Base-by-base conservation (phyloP, 805 yeast species). In the Blastobotrys attinorum region DNA sequence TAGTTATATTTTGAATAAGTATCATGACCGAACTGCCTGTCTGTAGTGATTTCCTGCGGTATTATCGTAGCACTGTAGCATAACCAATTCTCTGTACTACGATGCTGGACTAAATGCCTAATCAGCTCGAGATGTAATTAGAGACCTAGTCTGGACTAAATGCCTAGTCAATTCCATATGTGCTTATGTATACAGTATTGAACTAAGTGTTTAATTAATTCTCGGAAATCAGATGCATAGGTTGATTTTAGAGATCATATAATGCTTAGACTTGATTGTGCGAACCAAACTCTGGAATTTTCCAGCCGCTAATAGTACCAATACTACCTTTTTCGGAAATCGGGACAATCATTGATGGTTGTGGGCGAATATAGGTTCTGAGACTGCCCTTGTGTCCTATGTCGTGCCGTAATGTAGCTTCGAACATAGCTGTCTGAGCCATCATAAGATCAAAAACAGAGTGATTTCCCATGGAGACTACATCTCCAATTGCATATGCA, bases 401-500 rank as follows among this genome's bases (percentile, higher is more conserved):
- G 21, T 32, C 36, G 21, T 32, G 4, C 21, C 21, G 17, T 22
- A 32, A 16, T 4, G 36, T 32, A 13, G 11, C 18, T 17, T 32
- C 21, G 10, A 32, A 4, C 4, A 17, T 17, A 4, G 7, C 18
- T 5, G 16, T 21, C 43, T 50, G 54, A 25, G n/a, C 37, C 15
- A 32, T 27, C 10, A 15, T 23, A 11, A 52, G n/a, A 29, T 50
- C 51, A 11, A 41, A 37, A 6, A 47, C 31, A 13, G 52, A 47
- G 18, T 39, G 29, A 8, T 16, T 20, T 13, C 43, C 46, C 11
- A 18, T 37, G 18, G 51, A 39, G 2, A 46, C 31, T 16, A 52
- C 39, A 39, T 53, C 57, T 3, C 57, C 57, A 10, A 45, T 16
- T 13, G 47, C 54, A 35, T 45, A 49, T 7, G 39, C 52, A 16